Percentiles rank a stretch among this genome's conserved stretches.
phyloP scores from a whole-genome alignment of 192 early-diverging fungal species.

The Anaeromyces robustus region DNA sequence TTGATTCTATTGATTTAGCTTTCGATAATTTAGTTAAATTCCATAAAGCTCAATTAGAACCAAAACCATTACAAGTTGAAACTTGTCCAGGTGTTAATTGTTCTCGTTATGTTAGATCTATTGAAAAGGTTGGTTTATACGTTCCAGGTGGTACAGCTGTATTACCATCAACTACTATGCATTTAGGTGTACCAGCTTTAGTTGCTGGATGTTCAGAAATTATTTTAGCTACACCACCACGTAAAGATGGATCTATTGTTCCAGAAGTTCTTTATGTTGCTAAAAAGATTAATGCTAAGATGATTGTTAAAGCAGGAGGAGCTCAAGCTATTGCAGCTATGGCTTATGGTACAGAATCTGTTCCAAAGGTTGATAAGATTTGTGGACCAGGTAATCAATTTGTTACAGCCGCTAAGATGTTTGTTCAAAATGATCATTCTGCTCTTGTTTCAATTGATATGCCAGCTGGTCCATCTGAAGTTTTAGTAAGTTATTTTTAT shows the following conservation, averaged over 20 bases:
- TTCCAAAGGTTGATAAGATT: slow-evolving; percentile 99
- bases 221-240: slow-evolving; percentile 88
- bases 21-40: slow-evolving; percentile 85
- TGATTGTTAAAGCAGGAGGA: slow-evolving; percentile 84
- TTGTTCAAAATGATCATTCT: slow-evolving; percentile 81
- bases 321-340: slow-evolving; percentile 97
- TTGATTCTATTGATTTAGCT: slow-evolving; percentile 81
- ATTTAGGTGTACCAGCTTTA: slow-evolving; percentile 93
- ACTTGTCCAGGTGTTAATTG: slow-evolving; percentile 98
- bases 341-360: slow-evolving; percentile 92
- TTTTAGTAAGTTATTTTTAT: slow-evolving; percentile 38
- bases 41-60: slow-evolving; percentile 78
- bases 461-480: slow-evolving; percentile 98
- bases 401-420: slow-evolving; percentile 99
- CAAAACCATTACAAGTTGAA: slow-evolving; percentile 59
- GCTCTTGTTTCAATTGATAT: slow-evolving; percentile 95
- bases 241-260: slow-evolving; percentile 72
- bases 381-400: slow-evolving; percentile 99
- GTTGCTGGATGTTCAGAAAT: slow-evolving; percentile 93
- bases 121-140: slow-evolving; percentile 92
- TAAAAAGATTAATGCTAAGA: slow-evolving; percentile 85
- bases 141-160: slow-evolving; percentile 97
- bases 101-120: slow-evolving; percentile 80
- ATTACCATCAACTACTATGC: slow-evolving; percentile 84
- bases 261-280: slow-evolving; percentile 98